Percentiles rank a stretch among this genome's conserved stretches.
phyloP scores from a whole-genome alignment of 1,284 basidiomycete species.

The Testicularia cyperi region DNA sequence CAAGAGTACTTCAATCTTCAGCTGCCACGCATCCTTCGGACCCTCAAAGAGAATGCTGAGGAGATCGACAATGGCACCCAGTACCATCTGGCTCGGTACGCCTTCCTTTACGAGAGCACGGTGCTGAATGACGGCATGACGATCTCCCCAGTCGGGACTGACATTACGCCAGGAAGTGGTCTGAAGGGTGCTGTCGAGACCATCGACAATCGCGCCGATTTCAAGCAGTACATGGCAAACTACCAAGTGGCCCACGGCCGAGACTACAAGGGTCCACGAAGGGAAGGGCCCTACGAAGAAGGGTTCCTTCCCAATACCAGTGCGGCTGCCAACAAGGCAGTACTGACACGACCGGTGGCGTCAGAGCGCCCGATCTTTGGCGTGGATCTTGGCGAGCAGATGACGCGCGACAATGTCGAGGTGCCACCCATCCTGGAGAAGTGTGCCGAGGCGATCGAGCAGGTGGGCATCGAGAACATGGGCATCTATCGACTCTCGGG shows the following conservation, averaged over 20 bases:
- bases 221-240: conserved; percentile 95
- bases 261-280: conserved; percentile 61
- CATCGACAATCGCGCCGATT: conserved; percentile 92
- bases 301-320: conserved; percentile 47
- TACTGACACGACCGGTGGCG: conserved; percentile 37
- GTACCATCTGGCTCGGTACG: conserved; percentile 92
- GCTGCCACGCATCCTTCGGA: conserved; percentile 83
- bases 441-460: conserved; percentile 86
- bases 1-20: conserved; percentile 97
- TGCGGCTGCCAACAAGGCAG: conserved; percentile 1
- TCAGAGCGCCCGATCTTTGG: conserved; percentile 69
- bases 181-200: conserved; percentile 82
- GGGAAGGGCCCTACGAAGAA: conserved; percentile 61
- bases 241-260: conserved; percentile 79
- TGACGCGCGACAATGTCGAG: conserved; percentile 82
- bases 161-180: conserved; percentile 62
- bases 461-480: conserved; percentile 70
- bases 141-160: conserved; percentile 69
- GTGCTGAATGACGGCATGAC: conserved; percentile 83
- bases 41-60: conserved; percentile 92
- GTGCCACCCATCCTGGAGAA: conserved; percentile 85
- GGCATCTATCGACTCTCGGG: conserved; percentile 94
- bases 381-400: conserved; percentile 85
- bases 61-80: conserved; percentile 96
- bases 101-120: conserved; percentile 88